Evolutionary conservation across 75 land plant species (phyloP).

Genomic region (Selaginella tamariscina): DNA sequence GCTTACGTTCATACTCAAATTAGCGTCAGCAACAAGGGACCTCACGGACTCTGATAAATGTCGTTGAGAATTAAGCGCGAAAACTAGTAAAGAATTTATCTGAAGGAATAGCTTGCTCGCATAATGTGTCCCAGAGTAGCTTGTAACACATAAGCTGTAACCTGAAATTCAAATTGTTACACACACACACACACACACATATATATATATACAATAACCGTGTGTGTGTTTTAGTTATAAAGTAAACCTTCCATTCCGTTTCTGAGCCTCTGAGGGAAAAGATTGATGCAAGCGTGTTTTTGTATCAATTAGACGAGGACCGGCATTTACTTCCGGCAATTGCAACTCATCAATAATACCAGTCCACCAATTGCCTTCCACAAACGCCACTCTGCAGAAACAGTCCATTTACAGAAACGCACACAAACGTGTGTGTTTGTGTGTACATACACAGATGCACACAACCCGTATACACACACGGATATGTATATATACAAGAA

Average conservation of each 20-base stretch:
- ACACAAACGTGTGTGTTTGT: no score
- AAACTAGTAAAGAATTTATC: conserved; percentile 47
- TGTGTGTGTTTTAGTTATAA: not conserved
- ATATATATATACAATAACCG: no score
- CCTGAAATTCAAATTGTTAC: conserved; percentile 29
- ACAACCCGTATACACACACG: no score
- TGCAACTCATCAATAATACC: conserved; percentile 78
- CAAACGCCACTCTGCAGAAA: conserved; percentile 45
- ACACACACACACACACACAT: not conserved
- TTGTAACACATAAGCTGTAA: conserved; percentile 91
- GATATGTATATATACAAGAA: no score
- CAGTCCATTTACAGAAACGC: no score
- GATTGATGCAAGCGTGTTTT: conserved; percentile 51
- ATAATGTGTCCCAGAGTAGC: conserved; percentile 62
- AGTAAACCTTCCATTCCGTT: conserved; percentile 70
- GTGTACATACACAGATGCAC: no score
- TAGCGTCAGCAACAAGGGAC: conserved; percentile 22
- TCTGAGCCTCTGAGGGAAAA: conserved; percentile 68
- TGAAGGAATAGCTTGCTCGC: conserved; percentile 31
- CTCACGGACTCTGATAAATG: conserved; percentile 41
- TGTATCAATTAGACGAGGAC: conserved; percentile 55
- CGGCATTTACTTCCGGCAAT: conserved; percentile 24
- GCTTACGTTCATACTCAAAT: not conserved
- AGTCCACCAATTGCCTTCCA: conserved; percentile 57
- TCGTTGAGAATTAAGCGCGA: conserved; percentile 35